Evolutionary conservation across 257 asterid species (phyloP).

Genomic region (Knoxia roxburghii): DNA sequence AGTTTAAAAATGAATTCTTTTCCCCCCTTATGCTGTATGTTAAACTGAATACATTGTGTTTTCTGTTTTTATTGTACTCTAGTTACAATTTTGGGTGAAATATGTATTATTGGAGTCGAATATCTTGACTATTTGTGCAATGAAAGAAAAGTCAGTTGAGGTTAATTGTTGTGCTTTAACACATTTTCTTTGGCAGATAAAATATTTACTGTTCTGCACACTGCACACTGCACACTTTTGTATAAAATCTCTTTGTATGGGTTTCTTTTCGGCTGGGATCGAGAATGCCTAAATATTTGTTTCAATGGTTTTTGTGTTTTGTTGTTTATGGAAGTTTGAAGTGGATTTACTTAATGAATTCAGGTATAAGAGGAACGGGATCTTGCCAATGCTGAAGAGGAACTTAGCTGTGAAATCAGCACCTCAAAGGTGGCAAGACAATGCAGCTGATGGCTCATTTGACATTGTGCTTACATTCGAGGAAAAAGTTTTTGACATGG

Average conservation of each 20-base stretch:
- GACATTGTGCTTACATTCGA: constrained; percentile 93
- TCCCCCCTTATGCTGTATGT: neutral
- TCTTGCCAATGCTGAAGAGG: constrained; percentile 97
- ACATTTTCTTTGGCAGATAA: neutral
- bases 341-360: neutral
- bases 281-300: too few relatives aligned
- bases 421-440: constrained; percentile 97
- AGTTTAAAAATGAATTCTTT: neutral
- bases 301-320: neutral
- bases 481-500: constrained; percentile 96
- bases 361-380: constrained; percentile 92
- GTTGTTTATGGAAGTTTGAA: neutral
- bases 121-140: too few relatives aligned
- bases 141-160: neutral
- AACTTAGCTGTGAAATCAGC: constrained; percentile 72
- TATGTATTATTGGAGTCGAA: neutral
- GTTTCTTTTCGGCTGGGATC: neutral
- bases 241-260: neutral
- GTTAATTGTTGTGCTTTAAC: neutral
- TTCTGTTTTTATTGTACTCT: too few relatives aligned
- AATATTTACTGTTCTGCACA: neutral
- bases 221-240: neutral
- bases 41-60: neutral
- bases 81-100: neutral
- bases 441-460: constrained; percentile 79